Percentiles rank a stretch among this genome's conserved stretches.
phyloP scores from a whole-genome alignment of 1,284 basidiomycete genomes.

The Clitocybe nebularis region DNA sequence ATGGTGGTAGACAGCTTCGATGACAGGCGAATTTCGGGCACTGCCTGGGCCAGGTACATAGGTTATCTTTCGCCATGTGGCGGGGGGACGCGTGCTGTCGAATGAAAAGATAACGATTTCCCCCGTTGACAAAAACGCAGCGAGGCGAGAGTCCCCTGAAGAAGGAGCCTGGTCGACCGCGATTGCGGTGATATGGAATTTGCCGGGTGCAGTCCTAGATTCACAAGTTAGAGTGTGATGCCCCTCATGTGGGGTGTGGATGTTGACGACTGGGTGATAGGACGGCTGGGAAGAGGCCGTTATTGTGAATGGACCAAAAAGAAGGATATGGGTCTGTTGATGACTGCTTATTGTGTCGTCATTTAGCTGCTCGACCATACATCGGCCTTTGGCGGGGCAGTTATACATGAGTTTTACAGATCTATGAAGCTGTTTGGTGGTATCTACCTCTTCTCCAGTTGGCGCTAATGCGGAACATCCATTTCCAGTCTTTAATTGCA shows the following conservation, averaged over 20 bases:
- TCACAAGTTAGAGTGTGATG: slow-evolving; percentile 28
- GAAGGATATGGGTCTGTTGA: slow-evolving; percentile 32
- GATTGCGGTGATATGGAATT: slow-evolving; percentile 50
- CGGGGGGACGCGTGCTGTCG: slow-evolving; percentile 38
- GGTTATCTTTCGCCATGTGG: slow-evolving; percentile 39
- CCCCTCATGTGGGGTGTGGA: slow-evolving; percentile 22
- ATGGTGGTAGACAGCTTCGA: slow-evolving; percentile 71
- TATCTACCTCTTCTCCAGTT: slow-evolving; percentile 72
- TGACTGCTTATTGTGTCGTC: slow-evolving; percentile 7
- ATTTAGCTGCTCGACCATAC: slow-evolving; percentile 37
- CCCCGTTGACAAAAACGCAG: slow-evolving; percentile 62
- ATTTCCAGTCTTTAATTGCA: slow-evolving; percentile 68
- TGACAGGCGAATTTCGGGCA: slow-evolving; percentile 42
- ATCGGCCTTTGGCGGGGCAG: slow-evolving; percentile 65
- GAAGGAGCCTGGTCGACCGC: slow-evolving; percentile 69
- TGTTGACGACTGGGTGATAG: slow-evolving; percentile 20
- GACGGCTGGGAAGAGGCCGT: slow-evolving; percentile 32
- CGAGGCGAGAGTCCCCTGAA: slow-evolving; percentile 41
- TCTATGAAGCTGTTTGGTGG: slow-evolving; percentile 4
- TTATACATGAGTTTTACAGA: slow-evolving; percentile 7
- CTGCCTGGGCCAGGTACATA: slow-evolving; percentile 43
- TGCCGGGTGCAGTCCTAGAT: slow-evolving; percentile 19
- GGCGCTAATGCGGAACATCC: slow-evolving; percentile 78
- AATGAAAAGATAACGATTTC: slow-evolving; percentile 58
- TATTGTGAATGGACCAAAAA: slow-evolving; percentile 39